Conservation (phyloP, 139 green algal genomes). For the Prasinococcaceae sp. region DNA sequence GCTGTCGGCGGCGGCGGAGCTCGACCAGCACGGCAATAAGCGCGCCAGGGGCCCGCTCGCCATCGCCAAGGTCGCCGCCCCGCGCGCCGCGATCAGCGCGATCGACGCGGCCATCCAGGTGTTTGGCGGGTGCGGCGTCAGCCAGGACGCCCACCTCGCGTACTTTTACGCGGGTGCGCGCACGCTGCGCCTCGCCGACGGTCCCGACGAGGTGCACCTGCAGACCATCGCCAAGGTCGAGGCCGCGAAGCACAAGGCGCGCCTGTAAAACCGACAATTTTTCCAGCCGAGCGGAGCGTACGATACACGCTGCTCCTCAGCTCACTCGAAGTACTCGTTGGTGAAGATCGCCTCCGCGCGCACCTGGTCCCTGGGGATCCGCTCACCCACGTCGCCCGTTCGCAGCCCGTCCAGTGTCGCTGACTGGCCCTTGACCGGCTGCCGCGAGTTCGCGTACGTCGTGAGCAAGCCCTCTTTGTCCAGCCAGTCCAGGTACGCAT, state of each 20-base stretch:
- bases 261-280: not conserved
- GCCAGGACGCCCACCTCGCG: conserved; percentile 62
- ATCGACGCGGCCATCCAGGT: conserved; percentile 76
- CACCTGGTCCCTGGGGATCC: not conserved
- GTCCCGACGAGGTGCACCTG: conserved; percentile 92
- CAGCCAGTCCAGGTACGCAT: conserved; percentile 7
- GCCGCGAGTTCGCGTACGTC: not conserved
- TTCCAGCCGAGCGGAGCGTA: too few relatives aligned
- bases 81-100: conserved; percentile 46
- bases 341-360: conserved; percentile 1
- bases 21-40: conserved; percentile 74
- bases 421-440: not conserved
- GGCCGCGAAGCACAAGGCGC: conserved; percentile 23
- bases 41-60: conserved; percentile 60
- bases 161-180: conserved; percentile 62
- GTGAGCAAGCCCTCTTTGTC: conserved; percentile 1
- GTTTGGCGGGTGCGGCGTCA: conserved; percentile 68
- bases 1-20: conserved; percentile 50
- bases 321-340: conserved; percentile 6
- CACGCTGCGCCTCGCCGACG: conserved; percentile 89
- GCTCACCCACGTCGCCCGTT: conserved; percentile 3
- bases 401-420: conserved; percentile 3
- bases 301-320: too few relatives aligned
- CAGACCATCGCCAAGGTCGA: conserved; percentile 75
- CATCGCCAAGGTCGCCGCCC: conserved; percentile 75